Evolutionary conservation across 306 rosid species (phyloP).

Genomic region (Lathyrus aphaca): DNA sequence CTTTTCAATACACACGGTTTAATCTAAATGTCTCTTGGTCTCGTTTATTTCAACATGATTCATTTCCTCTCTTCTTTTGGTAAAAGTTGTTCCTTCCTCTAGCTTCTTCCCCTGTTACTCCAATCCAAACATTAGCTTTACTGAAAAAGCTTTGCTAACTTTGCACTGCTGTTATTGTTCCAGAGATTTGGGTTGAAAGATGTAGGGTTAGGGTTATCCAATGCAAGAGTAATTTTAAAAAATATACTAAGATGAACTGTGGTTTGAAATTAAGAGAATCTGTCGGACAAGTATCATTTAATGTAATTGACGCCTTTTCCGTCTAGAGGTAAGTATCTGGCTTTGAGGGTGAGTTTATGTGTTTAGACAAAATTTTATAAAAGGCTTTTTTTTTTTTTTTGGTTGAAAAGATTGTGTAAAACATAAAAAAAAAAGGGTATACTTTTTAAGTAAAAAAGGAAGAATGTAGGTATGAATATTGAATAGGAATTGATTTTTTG

Average conservation of each 20-base stretch:
- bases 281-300: conserved; percentile 8
- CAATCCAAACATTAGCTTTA: conserved; percentile 5
- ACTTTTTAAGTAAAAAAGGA: neutral
- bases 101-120: neutral
- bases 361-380: neutral
- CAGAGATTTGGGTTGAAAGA: conserved; percentile 5
- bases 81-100: neutral
- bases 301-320: neutral
- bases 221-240: conserved; percentile 2
- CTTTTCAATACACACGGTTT: no score
- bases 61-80: conserved; percentile 6
- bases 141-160: conserved; percentile 7
- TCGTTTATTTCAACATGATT: no score
- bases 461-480: neutral
- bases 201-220: conserved; percentile 15
- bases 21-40: no score
- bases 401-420: neutral
- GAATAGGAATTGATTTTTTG: neutral
- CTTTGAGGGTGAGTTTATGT: conserved; percentile 1
- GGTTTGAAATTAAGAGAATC: conserved; percentile 17
- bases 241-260: neutral
- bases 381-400: neutral
- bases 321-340: neutral
- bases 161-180: conserved; percentile 19
- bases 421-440: neutral